phyloP scores from a whole-genome alignment of 2,329 filamentous ascomycete genomes.

The Fusarium multiceps region DNA sequence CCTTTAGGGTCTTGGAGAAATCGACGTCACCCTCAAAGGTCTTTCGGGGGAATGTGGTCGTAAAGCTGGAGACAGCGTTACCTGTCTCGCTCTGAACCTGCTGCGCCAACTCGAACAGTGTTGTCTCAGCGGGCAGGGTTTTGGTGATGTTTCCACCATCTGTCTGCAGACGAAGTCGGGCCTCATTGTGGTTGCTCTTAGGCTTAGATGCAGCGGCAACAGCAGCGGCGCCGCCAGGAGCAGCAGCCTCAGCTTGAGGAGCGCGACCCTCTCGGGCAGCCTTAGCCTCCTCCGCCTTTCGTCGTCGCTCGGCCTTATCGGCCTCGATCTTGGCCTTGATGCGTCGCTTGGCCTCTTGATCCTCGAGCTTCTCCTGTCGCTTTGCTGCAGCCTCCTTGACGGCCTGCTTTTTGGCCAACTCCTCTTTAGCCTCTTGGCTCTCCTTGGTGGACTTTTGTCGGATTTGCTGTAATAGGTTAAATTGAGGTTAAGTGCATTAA shows the following conservation, averaged over 20 bases:
- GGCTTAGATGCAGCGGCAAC: constrained; percentile 66
- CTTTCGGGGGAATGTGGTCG: constrained; percentile 89
- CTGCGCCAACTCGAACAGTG: constrained; percentile 90
- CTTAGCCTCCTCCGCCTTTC: constrained; percentile 87
- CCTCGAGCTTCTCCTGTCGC: constrained; percentile 86
- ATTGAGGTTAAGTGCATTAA: neutral
- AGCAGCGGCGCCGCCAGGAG: constrained; percentile 60
- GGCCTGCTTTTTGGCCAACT: constrained; percentile 86
- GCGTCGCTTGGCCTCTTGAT: constrained; percentile 85
- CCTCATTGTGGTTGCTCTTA: constrained; percentile 79
- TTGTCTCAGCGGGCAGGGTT: constrained; percentile 88
- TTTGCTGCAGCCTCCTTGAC: constrained; percentile 91
- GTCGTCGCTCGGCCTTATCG: constrained; percentile 88
- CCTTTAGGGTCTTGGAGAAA: constrained; percentile 91
- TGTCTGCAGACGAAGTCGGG: constrained; percentile 84
- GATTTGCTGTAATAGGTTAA: constrained; percentile 63
- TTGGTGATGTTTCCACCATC: constrained; percentile 80
- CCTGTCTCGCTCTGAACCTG: constrained; percentile 78
- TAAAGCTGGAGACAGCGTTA: constrained; percentile 77
- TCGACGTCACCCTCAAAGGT: constrained; percentile 75
- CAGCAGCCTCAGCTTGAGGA: constrained; percentile 57
- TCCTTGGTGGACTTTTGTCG: constrained; percentile 91
- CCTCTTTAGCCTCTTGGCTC: constrained; percentile 88
- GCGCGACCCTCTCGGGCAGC: constrained; percentile 83
- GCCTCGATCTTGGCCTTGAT: constrained; percentile 95